A percentile compares a stretch with the other conserved stretches of the same genome.
Conservation (phyloP, 2,329 filamentous ascomycete genomes). For the Hymenoscyphus fraxineus region DNA sequence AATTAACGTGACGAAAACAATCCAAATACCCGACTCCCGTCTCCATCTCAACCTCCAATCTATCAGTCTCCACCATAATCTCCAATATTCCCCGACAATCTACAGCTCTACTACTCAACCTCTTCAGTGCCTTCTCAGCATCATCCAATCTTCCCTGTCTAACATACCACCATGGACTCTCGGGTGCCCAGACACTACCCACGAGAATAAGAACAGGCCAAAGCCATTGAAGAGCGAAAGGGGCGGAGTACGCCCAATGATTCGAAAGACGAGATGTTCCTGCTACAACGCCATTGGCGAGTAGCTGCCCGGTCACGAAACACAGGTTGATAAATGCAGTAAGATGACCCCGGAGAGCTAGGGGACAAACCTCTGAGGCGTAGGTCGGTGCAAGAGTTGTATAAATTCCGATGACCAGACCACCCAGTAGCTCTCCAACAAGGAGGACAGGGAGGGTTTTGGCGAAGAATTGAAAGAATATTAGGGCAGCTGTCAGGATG, state of each 20-base stretch:
- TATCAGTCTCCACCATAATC: conserved; percentile 53
- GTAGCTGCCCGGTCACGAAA: conserved; percentile 47
- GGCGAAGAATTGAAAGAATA: conserved; percentile 27
- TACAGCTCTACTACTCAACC: conserved; percentile 28
- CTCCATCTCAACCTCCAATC: conserved; percentile 45
- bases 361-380: conserved; percentile 48
- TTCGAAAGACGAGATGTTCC: conserved; percentile 17
- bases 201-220: conserved; percentile 46
- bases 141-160: conserved; percentile 42
- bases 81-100: conserved; percentile 44
- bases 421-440: conserved; percentile 34
- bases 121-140: conserved; percentile 33
- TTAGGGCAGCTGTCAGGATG: conserved; percentile 15
- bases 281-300: conserved; percentile 46
- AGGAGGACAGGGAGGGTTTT: conserved; percentile 16
- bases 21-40: conserved; percentile 45
- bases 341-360: conserved; percentile 50
- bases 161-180: conserved; percentile 49
- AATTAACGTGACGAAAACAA: conserved; percentile 50
- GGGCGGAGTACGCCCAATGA: conserved; percentile 29
- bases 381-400: conserved; percentile 39
- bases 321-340: conserved; percentile 50
- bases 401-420: conserved; percentile 48
- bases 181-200: conserved; percentile 44
- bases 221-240: conserved; percentile 48